Base-by-base conservation (phyloP, 2,329 filamentous ascomycete species). In the Sclerotinia spermophila region DNA sequence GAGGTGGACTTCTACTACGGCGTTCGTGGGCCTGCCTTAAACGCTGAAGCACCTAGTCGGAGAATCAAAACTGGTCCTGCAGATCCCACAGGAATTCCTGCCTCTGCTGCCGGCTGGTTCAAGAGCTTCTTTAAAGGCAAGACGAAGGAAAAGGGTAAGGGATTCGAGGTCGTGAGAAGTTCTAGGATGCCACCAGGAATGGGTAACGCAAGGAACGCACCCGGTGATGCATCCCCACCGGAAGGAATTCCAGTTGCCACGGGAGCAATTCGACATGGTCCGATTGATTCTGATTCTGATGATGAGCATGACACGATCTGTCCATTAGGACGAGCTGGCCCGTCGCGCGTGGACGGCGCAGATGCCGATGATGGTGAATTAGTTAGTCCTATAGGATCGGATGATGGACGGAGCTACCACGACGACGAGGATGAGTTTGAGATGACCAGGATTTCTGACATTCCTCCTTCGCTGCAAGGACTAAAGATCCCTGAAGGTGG, bases 1-100 rank as follows among this genome's bases (percentile, higher is more conserved):
- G 96, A 99, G 80, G 93, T 96, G 0, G 96, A 99, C 80, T 97
- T 97, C 77, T 98, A 98, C 81, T 98, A 99, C 77, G 92, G 94
- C 15, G 92, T 97, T 27, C 89, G 96, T 45, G 96, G 96, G 0
- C 93, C 94, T 30, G 93, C 95, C 1, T 83, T 98, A 19, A 94
- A 91, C 75, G 92, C 93, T 1, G 92, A 93, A 72, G 89, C 89
- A 4, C 91, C 92, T 0, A 93, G 92, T 30, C 87, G 96, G 65
- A 95, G 92, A 79, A 84, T 97, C 66, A 95, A 96, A 77, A 99
- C 96, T 6, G 96, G 96, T 0, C 96, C 96, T 3, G 94, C 94
- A 13, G 95, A 99, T 82, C 96, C 96, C 0, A 97, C 94, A 51
- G 93, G 94, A 0, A 93, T 94, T 0, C 92, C 97, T 30, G 92